Base-by-base conservation (phyloP, 805 yeast genomes). In the Saturnispora saitoi region DNA sequence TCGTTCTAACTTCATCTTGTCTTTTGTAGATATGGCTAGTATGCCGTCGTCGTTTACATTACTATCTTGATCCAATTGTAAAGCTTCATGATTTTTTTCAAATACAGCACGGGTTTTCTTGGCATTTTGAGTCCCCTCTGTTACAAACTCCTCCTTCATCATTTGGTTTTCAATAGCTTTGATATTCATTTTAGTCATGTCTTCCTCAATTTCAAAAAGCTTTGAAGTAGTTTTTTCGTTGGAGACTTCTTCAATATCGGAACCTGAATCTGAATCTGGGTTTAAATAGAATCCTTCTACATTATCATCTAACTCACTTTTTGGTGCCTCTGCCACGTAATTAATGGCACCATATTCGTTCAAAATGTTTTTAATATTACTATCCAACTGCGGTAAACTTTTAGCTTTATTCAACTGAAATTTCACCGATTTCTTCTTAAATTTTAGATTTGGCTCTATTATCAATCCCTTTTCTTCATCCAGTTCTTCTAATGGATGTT, bases 101-200 rank as follows among this genome's bases (percentile, higher is more conserved):
- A 40, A 20, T 11, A 32, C 40, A 3, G 28, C 31, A 11, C 48
- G 19, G 8, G 48, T 46, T 26, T 20, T 32, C 14, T 40, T 46
- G 9, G 15, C 28, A 9, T 12, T 24, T 32, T 40, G 39, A 11
- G 32, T 10, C 4, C 28, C 44, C 10, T 40, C 32, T 6, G 48
- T 37, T 10, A 32, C 32, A 15, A 46, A 46, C 28, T 46, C 48
- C 20, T 46, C 44, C 3, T 39, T 46, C 26, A 46, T 17, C 31
- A 46, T 39, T 19, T 40, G 48, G 5, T 24, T 24, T 31, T 46
- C 48, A 28, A 40, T 40, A 11, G 22, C 39, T 22, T 41, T 31
- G 7, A 46, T 43, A 24, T 43, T 28, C 34, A 45, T 41, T 3
- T 43, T 19, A 20, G 15, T 14, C 10, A 3, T 11, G 22, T 45